Conservation (phyloP, 2,329 filamentous ascomycete genomes). For the Fusarium citri region DNA sequence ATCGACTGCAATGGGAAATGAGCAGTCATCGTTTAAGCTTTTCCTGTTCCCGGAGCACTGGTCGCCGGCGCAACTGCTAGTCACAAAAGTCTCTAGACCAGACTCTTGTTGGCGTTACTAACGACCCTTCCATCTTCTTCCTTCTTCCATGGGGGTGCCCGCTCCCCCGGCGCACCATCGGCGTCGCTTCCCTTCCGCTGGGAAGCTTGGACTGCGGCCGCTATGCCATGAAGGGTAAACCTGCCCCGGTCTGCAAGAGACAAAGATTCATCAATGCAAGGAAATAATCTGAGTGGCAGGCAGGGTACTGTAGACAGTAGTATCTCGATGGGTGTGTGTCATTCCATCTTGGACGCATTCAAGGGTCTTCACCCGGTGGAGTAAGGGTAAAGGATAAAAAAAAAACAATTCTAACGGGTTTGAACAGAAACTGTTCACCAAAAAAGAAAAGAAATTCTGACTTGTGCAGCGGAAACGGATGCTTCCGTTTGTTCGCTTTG, state of each 20-base stretch:
- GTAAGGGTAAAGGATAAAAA: too few species aligned
- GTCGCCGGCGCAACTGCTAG: constrained; percentile 33
- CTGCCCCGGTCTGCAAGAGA: constrained; percentile 30
- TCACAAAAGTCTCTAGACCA: constrained; percentile 14
- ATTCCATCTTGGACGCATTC: constrained; percentile 15
- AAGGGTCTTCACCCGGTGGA: constrained; percentile 16
- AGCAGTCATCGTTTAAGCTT: constrained; percentile 38
- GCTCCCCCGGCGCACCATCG: constrained; percentile 31
- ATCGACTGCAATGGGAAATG: constrained; percentile 40
- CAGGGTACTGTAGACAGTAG: too few species aligned
- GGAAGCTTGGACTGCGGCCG: constrained; percentile 39
- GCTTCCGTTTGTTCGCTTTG: constrained; percentile 26
- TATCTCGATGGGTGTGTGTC: constrained; percentile 27
- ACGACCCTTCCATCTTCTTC: constrained; percentile 43
- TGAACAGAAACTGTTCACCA: neutral
- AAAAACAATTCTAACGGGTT: constrained; percentile 9
- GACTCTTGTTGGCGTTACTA: too few species aligned
- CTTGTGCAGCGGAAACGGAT: constrained; percentile 9
- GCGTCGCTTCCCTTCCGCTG: constrained; percentile 44
- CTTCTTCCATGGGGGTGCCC: constrained; percentile 32
- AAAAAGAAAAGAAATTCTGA: neutral
- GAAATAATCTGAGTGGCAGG: constrained; percentile 4
- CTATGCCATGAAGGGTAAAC: constrained; percentile 42
- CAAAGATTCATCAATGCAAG: constrained; percentile 7
- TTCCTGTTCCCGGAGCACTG: constrained; percentile 37